Conservation (phyloP, 2,329 filamentous ascomycete genomes). For the Dendrostoma leiphaemia region DNA sequence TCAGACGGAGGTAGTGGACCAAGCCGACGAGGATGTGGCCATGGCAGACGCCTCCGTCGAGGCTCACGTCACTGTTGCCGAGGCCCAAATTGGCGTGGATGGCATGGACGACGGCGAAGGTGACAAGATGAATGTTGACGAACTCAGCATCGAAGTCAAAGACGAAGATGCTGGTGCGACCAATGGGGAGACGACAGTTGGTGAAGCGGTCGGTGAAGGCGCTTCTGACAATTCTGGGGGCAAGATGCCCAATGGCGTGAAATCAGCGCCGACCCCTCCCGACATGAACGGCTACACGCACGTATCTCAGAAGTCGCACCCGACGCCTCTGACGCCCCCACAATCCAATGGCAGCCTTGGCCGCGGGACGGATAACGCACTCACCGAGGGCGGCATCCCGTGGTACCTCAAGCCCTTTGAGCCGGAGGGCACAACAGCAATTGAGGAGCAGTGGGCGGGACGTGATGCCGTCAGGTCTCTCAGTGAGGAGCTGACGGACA, state of each 20-base stretch:
- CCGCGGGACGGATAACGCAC: slow-evolving; percentile 47
- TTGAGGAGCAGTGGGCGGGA: slow-evolving; percentile 72
- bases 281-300: slow-evolving; percentile 45
- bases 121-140: slow-evolving; percentile 26
- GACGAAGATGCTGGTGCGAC: slow-evolving; percentile 26
- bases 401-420: slow-evolving; percentile 88
- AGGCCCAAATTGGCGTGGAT: slow-evolving; percentile 32
- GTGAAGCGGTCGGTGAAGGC: slow-evolving; percentile 28
- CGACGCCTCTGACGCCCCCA: slow-evolving; percentile 62
- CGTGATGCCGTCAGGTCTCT: slow-evolving; percentile 65
- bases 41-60: slow-evolving; percentile 49
- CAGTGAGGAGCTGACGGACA: slow-evolving; percentile 86
- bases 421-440: slow-evolving; percentile 73
- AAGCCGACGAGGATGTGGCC: slow-evolving; percentile 43
- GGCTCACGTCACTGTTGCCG: slow-evolving; percentile 46
- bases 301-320: slow-evolving; percentile 31
- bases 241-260: slow-evolving; percentile 27
- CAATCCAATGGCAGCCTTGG: slow-evolving; percentile 59
- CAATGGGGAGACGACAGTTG: slow-evolving; percentile 28
- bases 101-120: slow-evolving; percentile 25
- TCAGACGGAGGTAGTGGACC: slow-evolving; percentile 37
- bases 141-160: slow-evolving; percentile 32
- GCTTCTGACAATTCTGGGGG: slow-evolving; percentile 24
- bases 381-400: slow-evolving; percentile 74
- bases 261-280: slow-evolving; percentile 43